Conservation (phyloP, 2,329 filamentous ascomycete genomes). For the Dothiorella sarmentorum region DNA sequence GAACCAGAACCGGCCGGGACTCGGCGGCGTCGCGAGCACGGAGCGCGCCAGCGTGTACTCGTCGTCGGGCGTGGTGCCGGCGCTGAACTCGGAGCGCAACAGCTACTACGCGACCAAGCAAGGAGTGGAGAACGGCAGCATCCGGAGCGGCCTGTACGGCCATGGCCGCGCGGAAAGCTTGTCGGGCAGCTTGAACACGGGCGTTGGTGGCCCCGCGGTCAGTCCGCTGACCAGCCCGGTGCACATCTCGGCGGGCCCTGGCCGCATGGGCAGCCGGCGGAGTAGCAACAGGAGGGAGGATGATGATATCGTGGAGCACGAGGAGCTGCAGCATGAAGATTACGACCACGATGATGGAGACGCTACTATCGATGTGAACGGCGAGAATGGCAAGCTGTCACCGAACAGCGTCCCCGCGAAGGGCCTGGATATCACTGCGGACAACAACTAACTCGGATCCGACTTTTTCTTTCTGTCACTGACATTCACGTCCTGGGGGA, state of each 20-base stretch:
- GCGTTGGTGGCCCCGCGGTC: conserved; percentile 23
- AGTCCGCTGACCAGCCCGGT: conserved; percentile 60
- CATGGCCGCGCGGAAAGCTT: conserved; percentile 81
- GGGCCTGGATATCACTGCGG: background rate
- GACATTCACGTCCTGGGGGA: background rate
- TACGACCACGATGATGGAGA: conserved; percentile 11
- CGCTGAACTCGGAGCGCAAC: conserved; percentile 70
- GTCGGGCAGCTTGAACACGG: conserved; percentile 62
- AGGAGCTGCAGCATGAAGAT: conserved; percentile 3
- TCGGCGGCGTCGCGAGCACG: conserved; percentile 53
- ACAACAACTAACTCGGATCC: conserved; percentile 2
- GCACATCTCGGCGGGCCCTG: conserved; percentile 4
- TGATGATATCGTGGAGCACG: conserved; percentile 13
- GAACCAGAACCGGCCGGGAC: conserved; percentile 50
- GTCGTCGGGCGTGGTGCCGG: conserved; percentile 57
- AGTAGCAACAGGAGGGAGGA: conserved; percentile 17
- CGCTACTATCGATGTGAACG: background rate
- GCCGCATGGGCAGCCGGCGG: conserved; percentile 14
- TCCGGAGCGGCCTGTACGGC: conserved; percentile 72
- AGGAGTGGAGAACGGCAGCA: conserved; percentile 65
- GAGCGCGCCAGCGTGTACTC: conserved; percentile 83
- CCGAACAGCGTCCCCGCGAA: background rate
- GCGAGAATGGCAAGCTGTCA: background rate
- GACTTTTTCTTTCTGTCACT: background rate
- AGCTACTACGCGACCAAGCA: conserved; percentile 64